phyloP scores from a whole-genome alignment of 2,329 filamentous ascomycete species.

The Rachicladosporium sp. region DNA sequence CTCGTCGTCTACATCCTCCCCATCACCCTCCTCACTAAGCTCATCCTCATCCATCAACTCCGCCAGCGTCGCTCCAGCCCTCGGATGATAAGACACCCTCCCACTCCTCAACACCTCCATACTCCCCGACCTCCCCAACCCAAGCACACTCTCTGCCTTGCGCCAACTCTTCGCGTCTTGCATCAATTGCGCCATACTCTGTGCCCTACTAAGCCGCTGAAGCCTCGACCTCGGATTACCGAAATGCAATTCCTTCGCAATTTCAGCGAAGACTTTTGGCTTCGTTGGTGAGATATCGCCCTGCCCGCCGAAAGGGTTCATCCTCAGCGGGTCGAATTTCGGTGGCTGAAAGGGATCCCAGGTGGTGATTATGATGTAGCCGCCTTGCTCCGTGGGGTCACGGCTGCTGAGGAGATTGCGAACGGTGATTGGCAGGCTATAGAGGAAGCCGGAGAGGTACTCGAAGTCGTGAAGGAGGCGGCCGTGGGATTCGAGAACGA shows the following conservation, averaged over 20 bases:
- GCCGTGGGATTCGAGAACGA: constrained; percentile 9
- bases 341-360: constrained; percentile 8
- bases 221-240: too few species aligned
- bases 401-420: constrained; percentile 5
- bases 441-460: constrained; percentile 14
- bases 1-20: background rate
- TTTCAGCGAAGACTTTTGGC: background rate
- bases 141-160: background rate
- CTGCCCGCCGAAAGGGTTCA: constrained; percentile 4
- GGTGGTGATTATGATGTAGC: constrained; percentile 6
- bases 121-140: background rate
- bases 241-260: background rate
- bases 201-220: background rate
- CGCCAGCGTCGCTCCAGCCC: background rate
- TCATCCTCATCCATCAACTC: background rate
- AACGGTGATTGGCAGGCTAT: constrained; percentile 4
- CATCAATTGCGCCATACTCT: background rate
- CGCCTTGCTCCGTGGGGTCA: constrained; percentile 3
- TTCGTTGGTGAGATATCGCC: background rate
- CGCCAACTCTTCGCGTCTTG: background rate
- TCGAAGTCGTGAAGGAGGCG: constrained; percentile 7
- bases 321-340: constrained; percentile 7
- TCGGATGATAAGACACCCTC: background rate
- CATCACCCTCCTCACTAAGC: background rate
- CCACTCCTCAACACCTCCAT: background rate